phyloP scores from a whole-genome alignment of 2,329 filamentous ascomycete genomes.

The Aspergillus transmontanensis region DNA sequence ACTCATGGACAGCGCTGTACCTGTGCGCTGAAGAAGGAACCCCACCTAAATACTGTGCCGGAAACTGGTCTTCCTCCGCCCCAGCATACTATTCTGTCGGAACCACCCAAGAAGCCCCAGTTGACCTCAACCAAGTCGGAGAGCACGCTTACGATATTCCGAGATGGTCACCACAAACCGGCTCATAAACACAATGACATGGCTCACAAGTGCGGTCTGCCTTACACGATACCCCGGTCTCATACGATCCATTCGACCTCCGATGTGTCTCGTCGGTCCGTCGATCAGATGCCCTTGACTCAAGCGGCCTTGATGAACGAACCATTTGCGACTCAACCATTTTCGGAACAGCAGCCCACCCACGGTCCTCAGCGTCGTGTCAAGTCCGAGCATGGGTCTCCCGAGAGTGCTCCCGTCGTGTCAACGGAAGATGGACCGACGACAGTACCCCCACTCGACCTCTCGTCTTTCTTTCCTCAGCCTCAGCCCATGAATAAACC shows the following conservation, averaged over 20 bases:
- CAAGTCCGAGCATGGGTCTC: conserved; percentile 52
- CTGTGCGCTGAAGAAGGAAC: conserved; percentile 64
- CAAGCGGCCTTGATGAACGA: conserved; percentile 36
- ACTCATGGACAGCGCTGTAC: conserved; percentile 61
- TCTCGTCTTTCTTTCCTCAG: conserved; percentile 35
- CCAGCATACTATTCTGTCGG: conserved; percentile 44
- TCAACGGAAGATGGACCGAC: conserved; percentile 28
- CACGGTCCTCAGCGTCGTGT: conserved; percentile 39
- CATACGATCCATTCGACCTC: conserved; percentile 52
- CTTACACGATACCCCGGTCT: conserved; percentile 63
- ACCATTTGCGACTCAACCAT: conserved; percentile 25
- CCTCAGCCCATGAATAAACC: conserved; percentile 28
- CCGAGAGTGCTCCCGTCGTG: conserved; percentile 39
- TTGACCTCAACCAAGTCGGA: conserved; percentile 62
- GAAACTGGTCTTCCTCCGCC: conserved; percentile 48
- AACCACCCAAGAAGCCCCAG: conserved; percentile 56
- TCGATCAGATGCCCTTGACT: conserved; percentile 53
- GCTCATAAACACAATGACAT: conserved; percentile 66
- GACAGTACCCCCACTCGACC: conserved; percentile 31
- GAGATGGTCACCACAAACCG: conserved; percentile 67
- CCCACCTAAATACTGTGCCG: conserved; percentile 51
- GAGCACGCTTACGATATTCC: conserved; percentile 61
- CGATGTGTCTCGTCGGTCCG: conserved; percentile 53
- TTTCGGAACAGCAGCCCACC: conserved; percentile 33
- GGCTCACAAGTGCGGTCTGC: conserved; percentile 63